phyloP scores from a whole-genome alignment of 176 grass and related monocot genomes.

The Oryza brachyantha region DNA sequence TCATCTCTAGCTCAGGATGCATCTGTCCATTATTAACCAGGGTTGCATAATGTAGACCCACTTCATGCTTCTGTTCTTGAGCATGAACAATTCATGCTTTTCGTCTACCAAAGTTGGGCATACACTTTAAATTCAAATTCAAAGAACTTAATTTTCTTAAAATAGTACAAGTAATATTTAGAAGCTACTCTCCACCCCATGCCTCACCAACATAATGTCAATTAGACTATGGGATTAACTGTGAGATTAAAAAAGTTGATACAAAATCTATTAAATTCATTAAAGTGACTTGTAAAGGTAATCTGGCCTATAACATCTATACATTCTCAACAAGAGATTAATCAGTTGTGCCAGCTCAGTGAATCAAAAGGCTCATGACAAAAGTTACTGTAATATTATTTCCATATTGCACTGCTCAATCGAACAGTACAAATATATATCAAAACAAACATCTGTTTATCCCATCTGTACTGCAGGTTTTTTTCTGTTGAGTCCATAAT shows the following conservation, averaged over 20 bases:
- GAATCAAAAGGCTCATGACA: not conserved
- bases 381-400: not conserved
- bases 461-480: not conserved
- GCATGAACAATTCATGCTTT: too few relatives aligned
- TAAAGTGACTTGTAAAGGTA: not conserved
- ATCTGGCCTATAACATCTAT: not conserved
- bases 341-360: not conserved
- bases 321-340: not conserved
- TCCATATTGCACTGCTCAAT: not conserved
- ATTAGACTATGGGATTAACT: not conserved
- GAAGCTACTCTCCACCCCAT: not conserved
- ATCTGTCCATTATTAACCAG: constrained; percentile 1
- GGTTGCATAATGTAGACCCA: not conserved
- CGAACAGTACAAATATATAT: not conserved
- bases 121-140: not conserved
- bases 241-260: not conserved
- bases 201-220: not conserved
- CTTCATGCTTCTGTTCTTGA: too few relatives aligned
- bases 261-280: not conserved
- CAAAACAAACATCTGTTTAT: constrained; percentile 3
- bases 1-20: constrained; percentile 5
- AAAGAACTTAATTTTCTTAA: not conserved
- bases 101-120: too few relatives aligned
- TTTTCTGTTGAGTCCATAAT: constrained; percentile 13
- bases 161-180: constrained; percentile 17